phyloP scores from a whole-genome alignment of 805 yeast genomes.

The Candida loeiensis region DNA sequence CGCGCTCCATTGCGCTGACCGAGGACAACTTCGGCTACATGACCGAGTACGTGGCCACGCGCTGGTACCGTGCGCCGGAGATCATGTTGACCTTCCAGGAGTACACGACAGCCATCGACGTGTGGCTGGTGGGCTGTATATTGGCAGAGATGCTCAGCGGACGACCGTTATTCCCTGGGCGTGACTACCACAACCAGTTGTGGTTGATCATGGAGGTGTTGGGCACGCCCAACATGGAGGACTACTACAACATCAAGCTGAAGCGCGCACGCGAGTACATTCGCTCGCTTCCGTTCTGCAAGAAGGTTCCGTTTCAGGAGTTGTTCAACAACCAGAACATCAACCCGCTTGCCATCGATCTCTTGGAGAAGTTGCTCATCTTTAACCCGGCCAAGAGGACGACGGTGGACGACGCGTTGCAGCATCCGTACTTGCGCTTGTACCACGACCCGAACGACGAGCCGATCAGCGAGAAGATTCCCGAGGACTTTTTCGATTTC shows the following conservation, averaged over 20 bases:
- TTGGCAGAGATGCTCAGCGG: conserved; percentile 87
- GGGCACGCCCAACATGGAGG: conserved; percentile 85
- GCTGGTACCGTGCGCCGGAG: conserved; percentile 98
- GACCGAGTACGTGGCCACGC: conserved; percentile 97
- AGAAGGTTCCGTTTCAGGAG: conserved; percentile 53
- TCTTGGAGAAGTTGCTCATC: conserved; percentile 60
- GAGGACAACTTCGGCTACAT: conserved; percentile 73
- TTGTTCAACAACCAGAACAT: conserved; percentile 28
- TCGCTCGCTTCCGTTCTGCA: conserved; percentile 67
- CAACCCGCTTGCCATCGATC: conserved; percentile 50
- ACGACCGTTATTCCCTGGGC: conserved; percentile 87
- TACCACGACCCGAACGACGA: conserved; percentile 96
- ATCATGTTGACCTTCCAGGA: conserved; percentile 93
- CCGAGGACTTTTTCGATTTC: conserved; percentile 84
- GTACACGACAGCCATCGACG: conserved; percentile 91
- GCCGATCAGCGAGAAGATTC: conserved; percentile 79
- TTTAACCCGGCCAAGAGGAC: conserved; percentile 73
- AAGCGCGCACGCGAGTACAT: conserved; percentile 88
- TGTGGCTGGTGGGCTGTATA: conserved; percentile 97
- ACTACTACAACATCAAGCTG: conserved; percentile 69
- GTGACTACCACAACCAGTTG: conserved; percentile 89
- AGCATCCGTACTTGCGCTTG: conserved; percentile 80
- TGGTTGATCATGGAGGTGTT: conserved; percentile 78
- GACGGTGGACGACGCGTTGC: conserved; percentile 71
- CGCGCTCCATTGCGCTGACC: conserved; percentile 59